A percentile compares a stretch with the other conserved stretches of the same genome.
phyloP scores from a whole-genome alignment of 805 yeast species.

The Candida maris region DNA sequence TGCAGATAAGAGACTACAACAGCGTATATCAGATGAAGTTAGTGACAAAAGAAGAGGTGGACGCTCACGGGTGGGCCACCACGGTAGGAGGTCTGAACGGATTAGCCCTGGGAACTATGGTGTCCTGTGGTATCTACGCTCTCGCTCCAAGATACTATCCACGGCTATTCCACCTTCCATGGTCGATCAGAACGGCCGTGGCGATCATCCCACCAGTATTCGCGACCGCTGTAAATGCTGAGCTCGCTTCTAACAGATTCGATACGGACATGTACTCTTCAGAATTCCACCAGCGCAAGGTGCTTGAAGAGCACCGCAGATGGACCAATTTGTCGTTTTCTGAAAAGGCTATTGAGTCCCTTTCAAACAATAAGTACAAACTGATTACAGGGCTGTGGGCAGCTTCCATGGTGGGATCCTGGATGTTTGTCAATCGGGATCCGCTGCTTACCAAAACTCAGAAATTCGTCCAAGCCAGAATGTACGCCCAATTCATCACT shows the following conservation, averaged over 20 bases:
- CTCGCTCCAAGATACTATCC: constrained; percentile 48
- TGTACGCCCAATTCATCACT: constrained; percentile 84
- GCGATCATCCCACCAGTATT: constrained; percentile 67
- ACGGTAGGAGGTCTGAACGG: constrained; percentile 62
- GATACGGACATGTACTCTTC: constrained; percentile 60
- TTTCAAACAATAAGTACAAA: constrained; percentile 57
- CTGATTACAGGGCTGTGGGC: constrained; percentile 76
- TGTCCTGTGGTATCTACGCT: constrained; percentile 54
- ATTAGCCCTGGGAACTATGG: constrained; percentile 45
- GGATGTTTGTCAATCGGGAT: constrained; percentile 70
- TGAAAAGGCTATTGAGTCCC: constrained; percentile 48
- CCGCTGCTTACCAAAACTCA: constrained; percentile 71
- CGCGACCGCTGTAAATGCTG: constrained; percentile 61
- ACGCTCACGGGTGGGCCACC: constrained; percentile 59
- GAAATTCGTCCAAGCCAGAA: constrained; percentile 83
- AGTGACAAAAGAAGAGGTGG: constrained; percentile 59
- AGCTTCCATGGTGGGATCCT: constrained; percentile 74
- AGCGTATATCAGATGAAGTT: constrained; percentile 77
- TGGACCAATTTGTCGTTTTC: constrained; percentile 48
- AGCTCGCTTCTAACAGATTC: constrained; percentile 63
- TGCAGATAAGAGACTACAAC: too few relatives aligned
- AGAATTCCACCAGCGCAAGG: constrained; percentile 36
- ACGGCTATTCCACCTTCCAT: constrained; percentile 41
- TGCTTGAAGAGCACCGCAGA: constrained; percentile 44
- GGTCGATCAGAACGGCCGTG: constrained; percentile 59